These are phyloP conservation scores for Catharanthus roseus DNA, from an alignment of 257 asterid species.

Conservation along the genomic window DNA sequence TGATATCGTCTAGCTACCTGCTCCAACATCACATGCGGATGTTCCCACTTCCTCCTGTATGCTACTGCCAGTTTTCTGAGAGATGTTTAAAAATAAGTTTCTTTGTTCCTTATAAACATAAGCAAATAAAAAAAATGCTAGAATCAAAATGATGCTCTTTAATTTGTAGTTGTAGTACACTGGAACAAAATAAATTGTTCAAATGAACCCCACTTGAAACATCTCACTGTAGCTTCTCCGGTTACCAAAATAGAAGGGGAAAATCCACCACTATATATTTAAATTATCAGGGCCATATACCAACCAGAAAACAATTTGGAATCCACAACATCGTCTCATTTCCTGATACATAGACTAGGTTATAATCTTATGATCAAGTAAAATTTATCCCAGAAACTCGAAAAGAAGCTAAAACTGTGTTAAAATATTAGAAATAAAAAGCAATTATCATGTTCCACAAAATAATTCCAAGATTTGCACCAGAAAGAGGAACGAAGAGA, in stretches of 20 bases:
- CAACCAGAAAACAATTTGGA: not conserved
- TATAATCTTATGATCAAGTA: no score
- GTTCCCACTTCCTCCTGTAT: conserved; percentile 78
- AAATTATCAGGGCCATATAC: not conserved
- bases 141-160: not conserved
- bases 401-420: not conserved
- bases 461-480: not conserved
- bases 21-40: conserved; percentile 55
- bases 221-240: not conserved
- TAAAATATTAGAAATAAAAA: no score
- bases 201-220: not conserved
- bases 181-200: not conserved
- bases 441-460: not conserved
- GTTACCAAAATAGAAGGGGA: not conserved
- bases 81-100: conserved; percentile 9
- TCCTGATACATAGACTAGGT: not conserved
- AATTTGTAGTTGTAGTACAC: not conserved
- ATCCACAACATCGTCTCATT: not conserved
- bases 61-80: conserved; percentile 59
- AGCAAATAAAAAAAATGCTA: not conserved
- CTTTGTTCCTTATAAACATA: not conserved
- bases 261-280: no score
- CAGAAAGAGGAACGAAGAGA: not conserved
- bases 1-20: conserved; percentile 47
- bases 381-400: not conserved